A percentile compares a stretch with the other conserved stretches of the same genome.
These are phyloP conservation scores for Turnera subulata DNA, from an alignment of 345 rosid genomes.

Conservation along the genomic window DNA sequence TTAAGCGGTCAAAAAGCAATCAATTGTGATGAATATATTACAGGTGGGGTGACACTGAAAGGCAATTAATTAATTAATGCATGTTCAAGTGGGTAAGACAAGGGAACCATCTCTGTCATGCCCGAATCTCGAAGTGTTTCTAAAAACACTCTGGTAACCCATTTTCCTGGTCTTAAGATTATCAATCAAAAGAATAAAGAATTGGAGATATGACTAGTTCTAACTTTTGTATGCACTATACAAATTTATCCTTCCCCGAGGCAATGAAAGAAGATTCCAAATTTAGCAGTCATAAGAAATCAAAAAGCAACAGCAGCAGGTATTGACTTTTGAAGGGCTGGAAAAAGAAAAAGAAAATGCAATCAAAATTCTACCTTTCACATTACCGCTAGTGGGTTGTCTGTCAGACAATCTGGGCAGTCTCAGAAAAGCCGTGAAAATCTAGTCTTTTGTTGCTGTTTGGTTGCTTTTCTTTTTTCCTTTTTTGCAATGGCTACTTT, in stretches of 20 bases:
- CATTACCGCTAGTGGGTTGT: conserved; percentile 1
- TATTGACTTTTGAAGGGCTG: conserved; percentile 1
- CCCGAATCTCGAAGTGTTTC: conserved; percentile 48
- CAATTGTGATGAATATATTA: too few species aligned
- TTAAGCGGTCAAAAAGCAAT: not conserved
- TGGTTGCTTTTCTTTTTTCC: too few species aligned
- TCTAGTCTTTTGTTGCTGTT: not conserved
- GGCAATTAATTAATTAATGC: too few species aligned
- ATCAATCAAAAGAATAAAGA: not conserved
- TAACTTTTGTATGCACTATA: not conserved
- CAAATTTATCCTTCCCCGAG: not conserved
- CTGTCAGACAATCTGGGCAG: conserved; percentile 13
- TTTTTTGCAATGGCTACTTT: conserved; percentile 26
- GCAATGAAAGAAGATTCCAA: not conserved
- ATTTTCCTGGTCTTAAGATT: not conserved
- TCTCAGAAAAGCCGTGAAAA: not conserved
- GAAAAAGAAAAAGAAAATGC: not conserved
- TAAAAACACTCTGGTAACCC: not conserved
- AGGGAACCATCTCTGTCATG: conserved; percentile 50
- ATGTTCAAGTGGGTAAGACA: too few species aligned
- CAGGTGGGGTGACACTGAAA: too few species aligned
- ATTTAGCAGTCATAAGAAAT: not conserved
- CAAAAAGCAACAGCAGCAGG: not conserved
- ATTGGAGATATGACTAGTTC: not conserved
- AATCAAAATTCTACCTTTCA: not conserved